Evolutionary conservation across 202 grass and related monocot genomes (phyloP), one percentile per base, ranked within the genome.

Genomic region (Dendrocalamus latiflorus): DNA sequence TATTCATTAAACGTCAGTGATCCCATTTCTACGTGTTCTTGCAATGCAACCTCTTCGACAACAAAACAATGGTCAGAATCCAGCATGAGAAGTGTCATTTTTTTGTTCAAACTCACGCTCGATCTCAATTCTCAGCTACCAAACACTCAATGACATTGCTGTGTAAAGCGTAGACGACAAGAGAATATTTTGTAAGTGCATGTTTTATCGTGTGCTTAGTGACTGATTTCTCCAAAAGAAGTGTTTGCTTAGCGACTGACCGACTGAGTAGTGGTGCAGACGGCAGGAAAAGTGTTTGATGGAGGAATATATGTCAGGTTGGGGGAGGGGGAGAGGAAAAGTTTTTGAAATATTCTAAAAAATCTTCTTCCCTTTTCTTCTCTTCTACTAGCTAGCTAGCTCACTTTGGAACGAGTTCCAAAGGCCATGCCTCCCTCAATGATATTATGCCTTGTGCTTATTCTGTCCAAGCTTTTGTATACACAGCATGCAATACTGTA

Each of bases 381-480:
- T 44, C 41, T 42, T 86, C 42, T 17, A 25, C 43, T 51, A 60
- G n/a, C 45, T 44, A 60, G 30, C 64, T 69, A 17, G 18, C 48
- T 65, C 72, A 6, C 47, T 4, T 50, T 22, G 64, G 34, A 85
- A 65, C 81, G 54, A 62, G 68, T 47, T 82, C 78, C 83, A 78
- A 73, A 72, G 72, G 56, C 22, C 76, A 47, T 67, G 74, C 28
- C 17, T 36, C 75, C 72, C 48, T 74, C 68, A 16, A 79, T 39
- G 80, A 87, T 84, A 78, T 36, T 90, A 87, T 87, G 84, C 84
- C 75, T 76, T 49, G 69, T 84, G 70, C 70, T 87, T 87, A 76
- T 90, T 90, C 84, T 90, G 80, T 80, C 80, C 80, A 79, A 60
- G 84, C 75, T 87, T 87, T 90, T 75, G 26, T 65, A 18, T 63